Conservation (phyloP, 306 rosid genomes). For the Quercus parvula region DNA sequence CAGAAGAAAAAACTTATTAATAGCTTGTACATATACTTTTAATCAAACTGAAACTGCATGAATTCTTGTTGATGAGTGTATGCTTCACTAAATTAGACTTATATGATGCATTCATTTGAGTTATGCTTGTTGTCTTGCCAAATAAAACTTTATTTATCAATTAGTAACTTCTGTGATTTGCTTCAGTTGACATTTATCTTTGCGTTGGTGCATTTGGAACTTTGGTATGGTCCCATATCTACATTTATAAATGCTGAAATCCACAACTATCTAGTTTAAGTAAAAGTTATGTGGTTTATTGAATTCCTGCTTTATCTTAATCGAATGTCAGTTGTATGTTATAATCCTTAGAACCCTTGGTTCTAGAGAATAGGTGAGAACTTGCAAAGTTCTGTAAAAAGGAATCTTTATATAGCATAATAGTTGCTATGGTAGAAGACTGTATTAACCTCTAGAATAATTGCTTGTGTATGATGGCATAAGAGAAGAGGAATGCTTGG, state of each 20-base stretch:
- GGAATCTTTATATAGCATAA: not conserved
- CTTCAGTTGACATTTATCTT: slow-evolving; percentile 5
- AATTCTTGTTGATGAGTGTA: not conserved
- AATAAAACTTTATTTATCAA: not conserved
- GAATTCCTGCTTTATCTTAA: not conserved
- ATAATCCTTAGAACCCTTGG: not conserved
- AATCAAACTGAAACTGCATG: not conserved
- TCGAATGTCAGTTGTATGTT: not conserved
- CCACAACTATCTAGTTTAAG: not conserved
- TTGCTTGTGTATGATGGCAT: not conserved
- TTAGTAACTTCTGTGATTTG: slow-evolving; percentile 1
- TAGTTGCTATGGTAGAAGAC: not conserved
- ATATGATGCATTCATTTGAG: not conserved
- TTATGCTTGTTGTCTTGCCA: slow-evolving; percentile 13
- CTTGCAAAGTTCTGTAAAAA: not conserved
- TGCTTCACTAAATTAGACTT: not conserved
- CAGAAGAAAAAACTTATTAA: not conserved
- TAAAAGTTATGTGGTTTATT: not conserved
- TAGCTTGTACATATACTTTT: not conserved
- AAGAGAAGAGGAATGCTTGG: not conserved
- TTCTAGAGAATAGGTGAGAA: not conserved
- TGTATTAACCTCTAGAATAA: not conserved
- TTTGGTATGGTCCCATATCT: not conserved
- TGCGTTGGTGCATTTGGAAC: slow-evolving; percentile 7
- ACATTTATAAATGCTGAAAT: not conserved